Base-by-base conservation (phyloP, 345 rosid species). In the Trapa bicornis region DNA sequence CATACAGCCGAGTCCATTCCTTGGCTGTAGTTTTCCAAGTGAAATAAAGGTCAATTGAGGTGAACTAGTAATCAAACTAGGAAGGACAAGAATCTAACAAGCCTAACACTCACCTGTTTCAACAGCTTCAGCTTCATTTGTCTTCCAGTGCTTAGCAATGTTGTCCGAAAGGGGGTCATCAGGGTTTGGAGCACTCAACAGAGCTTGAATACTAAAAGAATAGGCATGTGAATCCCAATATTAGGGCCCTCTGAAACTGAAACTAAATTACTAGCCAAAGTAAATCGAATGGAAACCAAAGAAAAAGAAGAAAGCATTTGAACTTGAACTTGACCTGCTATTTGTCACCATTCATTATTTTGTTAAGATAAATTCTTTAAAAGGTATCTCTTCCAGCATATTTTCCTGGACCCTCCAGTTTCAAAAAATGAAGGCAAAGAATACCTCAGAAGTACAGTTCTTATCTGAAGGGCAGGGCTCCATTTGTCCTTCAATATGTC, bases 1-100 rank as follows among this genome's bases (percentile, higher is more conserved):
- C 97, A 74, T 94, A 89, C 71, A 87, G 77, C 67, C 93, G 91
- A 60, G 97, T 94, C 99, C 99, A 94, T 80, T 94, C 96, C 80
- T 91, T 94, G 1, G 99, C 99, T 94, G 96, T 82, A 68, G 9
- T 61, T 33, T 22, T 67, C 66, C 63, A 69, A 73, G 37, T 10
- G 14, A 54, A 53, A 48, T 11, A 68, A 37, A 17, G 62, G 5
- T 32, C 62, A 32, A 22, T 5, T 58, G 14, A 32, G 29, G 38
- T 1, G 7, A 53, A 53, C 58, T 15, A 14, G 22, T 50, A n/a
- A 1, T 11, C 9, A 33, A 12, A 45, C 12, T 52, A 4, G 60
- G 38, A 48, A n/a, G 45, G 41, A 32, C 37, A 17, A 16, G 50
- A 61, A 22, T 37, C 15, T 2, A 35, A 47, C 62, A 47, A 38